phyloP scores from a whole-genome alignment of 257 asterid species.

The Apocynum venetum region DNA sequence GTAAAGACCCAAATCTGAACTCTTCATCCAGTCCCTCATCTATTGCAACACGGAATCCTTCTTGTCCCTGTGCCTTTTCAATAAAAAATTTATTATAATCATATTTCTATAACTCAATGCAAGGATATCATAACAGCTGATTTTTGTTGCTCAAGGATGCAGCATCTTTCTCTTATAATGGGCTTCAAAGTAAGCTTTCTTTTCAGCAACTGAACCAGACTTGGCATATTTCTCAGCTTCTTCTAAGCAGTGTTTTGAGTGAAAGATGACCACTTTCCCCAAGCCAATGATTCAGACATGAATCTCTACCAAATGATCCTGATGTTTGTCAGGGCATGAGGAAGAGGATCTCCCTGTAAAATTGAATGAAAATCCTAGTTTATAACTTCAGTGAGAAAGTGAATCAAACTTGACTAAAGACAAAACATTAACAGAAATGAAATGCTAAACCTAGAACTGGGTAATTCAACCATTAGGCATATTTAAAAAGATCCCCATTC shows the following conservation, averaged over 20 bases:
- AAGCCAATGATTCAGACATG: conserved; percentile 70
- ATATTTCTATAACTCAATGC: conserved; percentile 14
- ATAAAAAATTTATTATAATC: conserved; percentile 16
- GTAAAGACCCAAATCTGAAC: not conserved
- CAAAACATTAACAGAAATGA: not conserved
- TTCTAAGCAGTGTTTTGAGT: conserved; percentile 75
- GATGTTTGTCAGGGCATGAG: conserved; percentile 69
- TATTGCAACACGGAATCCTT: conserved; percentile 7
- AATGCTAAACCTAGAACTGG: not conserved
- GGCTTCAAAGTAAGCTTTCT: conserved; percentile 92
- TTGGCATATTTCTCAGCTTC: conserved; percentile 69
- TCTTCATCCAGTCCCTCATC: conserved; percentile 26
- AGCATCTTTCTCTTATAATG: conserved; percentile 73
- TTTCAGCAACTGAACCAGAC: conserved; percentile 95
- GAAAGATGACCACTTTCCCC: conserved; percentile 88
- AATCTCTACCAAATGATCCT: conserved; percentile 76
- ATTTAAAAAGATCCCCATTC: not conserved
- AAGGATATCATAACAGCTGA: conserved; percentile 21
- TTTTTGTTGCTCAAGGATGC: conserved; percentile 51
- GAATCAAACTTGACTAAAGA: not conserved
- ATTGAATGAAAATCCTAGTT: not conserved
- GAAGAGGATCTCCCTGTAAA: conserved; percentile 61
- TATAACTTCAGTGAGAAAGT: not conserved
- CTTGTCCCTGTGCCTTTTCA: conserved; percentile 12
- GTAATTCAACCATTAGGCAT: not conserved